Evolutionary conservation across 176 grass and related monocot genomes (phyloP).

Genomic region (Cymbopogon citratus): DNA sequence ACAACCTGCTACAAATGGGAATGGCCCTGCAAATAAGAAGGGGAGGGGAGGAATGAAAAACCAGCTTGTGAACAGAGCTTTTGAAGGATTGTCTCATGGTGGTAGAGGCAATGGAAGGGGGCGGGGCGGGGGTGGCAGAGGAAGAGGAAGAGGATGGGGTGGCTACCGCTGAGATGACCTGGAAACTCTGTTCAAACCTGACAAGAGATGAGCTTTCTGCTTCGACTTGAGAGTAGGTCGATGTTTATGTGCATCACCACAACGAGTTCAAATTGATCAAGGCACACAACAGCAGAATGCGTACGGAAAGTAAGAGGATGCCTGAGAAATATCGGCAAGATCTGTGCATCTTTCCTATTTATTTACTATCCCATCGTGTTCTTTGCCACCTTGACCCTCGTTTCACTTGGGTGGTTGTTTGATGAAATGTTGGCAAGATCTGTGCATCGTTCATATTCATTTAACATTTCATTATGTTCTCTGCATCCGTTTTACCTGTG

Average conservation of each 20-base stretch:
- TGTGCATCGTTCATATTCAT: background rate
- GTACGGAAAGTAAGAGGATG: background rate
- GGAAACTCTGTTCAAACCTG: background rate
- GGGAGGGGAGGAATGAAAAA: constrained; percentile 56
- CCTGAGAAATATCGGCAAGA: background rate
- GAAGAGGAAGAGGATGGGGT: constrained; percentile 72
- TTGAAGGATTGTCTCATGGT: constrained; percentile 73
- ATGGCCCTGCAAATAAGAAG: constrained; percentile 56
- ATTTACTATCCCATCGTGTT: background rate
- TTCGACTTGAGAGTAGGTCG: constrained; percentile 12
- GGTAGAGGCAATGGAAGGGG: constrained; percentile 68
- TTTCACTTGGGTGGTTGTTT: background rate
- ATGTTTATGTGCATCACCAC: background rate
- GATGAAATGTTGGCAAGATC: background rate
- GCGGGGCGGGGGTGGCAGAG: constrained; percentile 58
- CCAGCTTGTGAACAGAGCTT: constrained; percentile 87
- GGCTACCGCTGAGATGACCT: constrained; percentile 52
- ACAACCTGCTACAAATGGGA: constrained; percentile 52
- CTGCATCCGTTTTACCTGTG: background rate
- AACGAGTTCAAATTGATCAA: constrained; percentile 10
- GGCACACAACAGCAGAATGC: background rate
- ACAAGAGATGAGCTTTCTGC: constrained; percentile 11
- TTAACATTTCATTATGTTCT: background rate
- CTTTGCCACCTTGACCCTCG: background rate
- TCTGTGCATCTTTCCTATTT: background rate